Conservation (phyloP, 768 basidiomycete genomes). For the Termitomyces sp. region DNA sequence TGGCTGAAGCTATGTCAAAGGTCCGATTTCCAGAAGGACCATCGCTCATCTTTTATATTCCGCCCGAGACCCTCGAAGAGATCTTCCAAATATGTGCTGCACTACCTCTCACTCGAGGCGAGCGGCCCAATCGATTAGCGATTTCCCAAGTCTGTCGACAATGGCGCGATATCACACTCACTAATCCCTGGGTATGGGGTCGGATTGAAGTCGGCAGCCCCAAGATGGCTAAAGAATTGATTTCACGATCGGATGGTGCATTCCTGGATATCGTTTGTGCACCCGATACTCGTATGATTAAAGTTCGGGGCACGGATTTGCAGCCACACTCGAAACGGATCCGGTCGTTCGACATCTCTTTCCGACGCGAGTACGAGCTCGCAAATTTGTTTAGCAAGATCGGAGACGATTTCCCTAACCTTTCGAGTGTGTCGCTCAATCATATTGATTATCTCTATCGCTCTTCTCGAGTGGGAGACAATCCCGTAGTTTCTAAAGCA, state of each 20-base stretch:
- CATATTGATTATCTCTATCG: constrained; percentile 5
- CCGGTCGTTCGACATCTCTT: neutral
- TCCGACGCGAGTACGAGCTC: neutral
- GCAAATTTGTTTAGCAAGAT: constrained; percentile 5
- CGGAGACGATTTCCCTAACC: constrained; percentile 4
- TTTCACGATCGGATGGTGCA: neutral
- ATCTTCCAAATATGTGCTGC: constrained; percentile 8
- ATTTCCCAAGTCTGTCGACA: constrained; percentile 8
- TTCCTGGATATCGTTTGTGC: neutral
- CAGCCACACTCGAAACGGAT: neutral
- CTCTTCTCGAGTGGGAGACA: neutral
- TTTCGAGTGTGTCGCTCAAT: constrained; percentile 3
- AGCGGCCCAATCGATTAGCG: constrained; percentile 3
- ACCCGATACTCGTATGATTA: neutral
- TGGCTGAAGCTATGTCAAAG: constrained; percentile 1
- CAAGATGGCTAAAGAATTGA: constrained; percentile 4
- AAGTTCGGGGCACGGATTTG: constrained; percentile 1
- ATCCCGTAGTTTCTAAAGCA: neutral
- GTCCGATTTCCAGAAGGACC: constrained; percentile 1
- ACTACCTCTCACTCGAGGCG: neutral
- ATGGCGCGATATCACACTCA: neutral
- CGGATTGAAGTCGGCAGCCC: constrained; percentile 3
- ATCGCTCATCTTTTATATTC: neutral
- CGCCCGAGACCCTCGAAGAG: constrained; percentile 5
- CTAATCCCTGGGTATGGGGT: constrained; percentile 5